Conservation (phyloP, 768 basidiomycete species). For the Termitomyces sp. region DNA sequence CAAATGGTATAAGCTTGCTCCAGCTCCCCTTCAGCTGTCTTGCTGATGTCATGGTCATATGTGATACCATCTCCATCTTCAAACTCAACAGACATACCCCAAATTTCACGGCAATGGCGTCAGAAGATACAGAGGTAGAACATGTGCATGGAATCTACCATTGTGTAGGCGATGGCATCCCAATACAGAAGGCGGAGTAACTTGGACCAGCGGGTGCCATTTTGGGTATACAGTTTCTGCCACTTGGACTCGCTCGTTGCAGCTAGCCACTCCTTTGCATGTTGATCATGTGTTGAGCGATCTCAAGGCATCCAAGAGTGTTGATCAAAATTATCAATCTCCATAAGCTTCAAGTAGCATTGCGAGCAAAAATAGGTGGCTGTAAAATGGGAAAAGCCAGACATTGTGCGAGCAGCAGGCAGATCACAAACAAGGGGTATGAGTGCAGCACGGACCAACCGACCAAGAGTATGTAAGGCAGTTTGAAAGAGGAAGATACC, state of each 20-base stretch:
- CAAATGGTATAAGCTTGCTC: no score
- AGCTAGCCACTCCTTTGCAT: slow-evolving; percentile 16
- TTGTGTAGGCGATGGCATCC: slow-evolving; percentile 18
- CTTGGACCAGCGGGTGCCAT: slow-evolving; percentile 27
- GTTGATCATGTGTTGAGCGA: not conserved
- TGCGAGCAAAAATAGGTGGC: slow-evolving; percentile 19
- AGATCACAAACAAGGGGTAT: slow-evolving; percentile 33
- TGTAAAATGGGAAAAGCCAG: slow-evolving; percentile 16
- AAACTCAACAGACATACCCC: no score
- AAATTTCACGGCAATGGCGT: no score
- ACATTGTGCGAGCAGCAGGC: slow-evolving; percentile 23
- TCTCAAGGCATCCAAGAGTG: slow-evolving; percentile 8
- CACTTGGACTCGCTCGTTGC: slow-evolving; percentile 11
- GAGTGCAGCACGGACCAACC: slow-evolving; percentile 7
- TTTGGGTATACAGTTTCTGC: slow-evolving; percentile 12
- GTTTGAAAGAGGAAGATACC: slow-evolving; percentile 9
- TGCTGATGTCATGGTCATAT: no score
- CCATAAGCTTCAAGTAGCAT: slow-evolving; percentile 17
- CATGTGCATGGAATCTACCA: no score
- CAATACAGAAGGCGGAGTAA: slow-evolving; percentile 27
- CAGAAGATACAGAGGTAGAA: no score
- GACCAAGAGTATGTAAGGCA: not conserved
- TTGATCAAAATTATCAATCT: slow-evolving; percentile 18
- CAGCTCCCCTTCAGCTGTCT: no score
- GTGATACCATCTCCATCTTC: no score